Evolutionary conservation across 2,329 filamentous ascomycete species (phyloP).

Genomic region (Furcasterigmium sp.): DNA sequence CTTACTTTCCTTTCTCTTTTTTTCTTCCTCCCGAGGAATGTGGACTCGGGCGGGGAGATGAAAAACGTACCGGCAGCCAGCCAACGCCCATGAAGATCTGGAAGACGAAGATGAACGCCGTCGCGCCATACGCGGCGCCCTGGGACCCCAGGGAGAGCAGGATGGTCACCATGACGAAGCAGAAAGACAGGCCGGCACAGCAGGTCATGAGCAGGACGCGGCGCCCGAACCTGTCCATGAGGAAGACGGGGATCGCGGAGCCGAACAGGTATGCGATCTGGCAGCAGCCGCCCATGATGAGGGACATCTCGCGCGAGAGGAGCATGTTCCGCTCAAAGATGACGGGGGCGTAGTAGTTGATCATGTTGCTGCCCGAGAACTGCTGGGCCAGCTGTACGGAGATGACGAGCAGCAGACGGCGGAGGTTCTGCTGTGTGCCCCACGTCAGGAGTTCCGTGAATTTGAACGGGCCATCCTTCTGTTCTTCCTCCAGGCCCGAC

Average conservation of each 20-base stretch:
- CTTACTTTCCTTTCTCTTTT: no score
- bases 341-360: constrained; percentile 28
- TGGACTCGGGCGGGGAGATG: no score
- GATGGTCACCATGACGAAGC: no score
- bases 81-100: no score
- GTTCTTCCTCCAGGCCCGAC: constrained; percentile 12
- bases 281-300: constrained; percentile 44
- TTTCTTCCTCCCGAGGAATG: no score
- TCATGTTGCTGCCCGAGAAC: constrained; percentile 19
- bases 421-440: constrained; percentile 18
- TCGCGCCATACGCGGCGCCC: no score
- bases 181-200: constrained; percentile 29
- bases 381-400: constrained; percentile 21
- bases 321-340: constrained; percentile 32
- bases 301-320: constrained; percentile 38
- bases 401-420: constrained; percentile 17
- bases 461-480: constrained; percentile 14
- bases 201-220: constrained; percentile 32
- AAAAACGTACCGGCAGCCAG: no score
- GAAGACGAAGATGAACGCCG: no score
- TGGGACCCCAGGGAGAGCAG: no score
- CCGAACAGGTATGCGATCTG: constrained; percentile 32
- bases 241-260: constrained; percentile 31
- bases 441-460: constrained; percentile 15
- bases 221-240: constrained; percentile 35